phyloP scores from a whole-genome alignment of 108 stramenopile species.

The Schizochytrium sp. region DNA sequence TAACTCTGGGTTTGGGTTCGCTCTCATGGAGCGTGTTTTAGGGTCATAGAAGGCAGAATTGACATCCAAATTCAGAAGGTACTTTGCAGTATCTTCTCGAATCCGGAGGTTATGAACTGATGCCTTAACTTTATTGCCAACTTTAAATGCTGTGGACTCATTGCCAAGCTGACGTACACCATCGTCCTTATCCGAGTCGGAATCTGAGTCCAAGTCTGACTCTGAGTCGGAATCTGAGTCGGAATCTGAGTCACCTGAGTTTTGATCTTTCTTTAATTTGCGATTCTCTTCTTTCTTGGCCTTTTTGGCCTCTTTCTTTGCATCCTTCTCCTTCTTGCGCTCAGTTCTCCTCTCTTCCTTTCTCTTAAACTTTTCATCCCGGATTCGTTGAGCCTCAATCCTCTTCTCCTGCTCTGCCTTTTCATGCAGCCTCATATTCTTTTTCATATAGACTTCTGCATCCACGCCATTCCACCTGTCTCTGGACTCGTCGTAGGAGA shows the following conservation, averaged over 20 bases:
- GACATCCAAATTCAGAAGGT: slow-evolving; percentile 94
- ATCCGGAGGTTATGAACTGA: slow-evolving; percentile 97
- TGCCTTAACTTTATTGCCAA: slow-evolving; percentile 93
- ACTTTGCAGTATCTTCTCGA: slow-evolving; percentile 99
- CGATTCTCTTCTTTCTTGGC: not conserved
- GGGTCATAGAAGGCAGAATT: slow-evolving; percentile 95
- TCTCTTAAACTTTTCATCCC: slow-evolving; percentile 25
- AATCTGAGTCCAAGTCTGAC: slow-evolving; percentile 81
- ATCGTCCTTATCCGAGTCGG: slow-evolving; percentile 85
- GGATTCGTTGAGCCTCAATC: not conserved
- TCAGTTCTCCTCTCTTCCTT: slow-evolving; percentile 4
- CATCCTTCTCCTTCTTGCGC: not conserved
- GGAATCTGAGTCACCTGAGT: slow-evolving; percentile 68
- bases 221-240: slow-evolving; percentile 68
- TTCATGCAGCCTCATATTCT: slow-evolving; percentile 41
- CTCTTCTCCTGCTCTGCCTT: slow-evolving; percentile 61
- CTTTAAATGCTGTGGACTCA: slow-evolving; percentile 76
- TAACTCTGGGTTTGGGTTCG: slow-evolving; percentile 92
- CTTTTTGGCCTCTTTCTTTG: not conserved
- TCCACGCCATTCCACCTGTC: slow-evolving; percentile 92
- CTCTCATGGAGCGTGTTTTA: slow-evolving; percentile 95
- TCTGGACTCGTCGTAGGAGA: slow-evolving; percentile 89
- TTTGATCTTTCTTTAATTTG: slow-evolving; percentile 72
- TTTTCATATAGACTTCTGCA: slow-evolving; percentile 69
- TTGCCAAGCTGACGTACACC: slow-evolving; percentile 65